Base-by-base conservation (phyloP, 371 early-diverging fungal genomes). In the Mortierella sp. region DNA sequence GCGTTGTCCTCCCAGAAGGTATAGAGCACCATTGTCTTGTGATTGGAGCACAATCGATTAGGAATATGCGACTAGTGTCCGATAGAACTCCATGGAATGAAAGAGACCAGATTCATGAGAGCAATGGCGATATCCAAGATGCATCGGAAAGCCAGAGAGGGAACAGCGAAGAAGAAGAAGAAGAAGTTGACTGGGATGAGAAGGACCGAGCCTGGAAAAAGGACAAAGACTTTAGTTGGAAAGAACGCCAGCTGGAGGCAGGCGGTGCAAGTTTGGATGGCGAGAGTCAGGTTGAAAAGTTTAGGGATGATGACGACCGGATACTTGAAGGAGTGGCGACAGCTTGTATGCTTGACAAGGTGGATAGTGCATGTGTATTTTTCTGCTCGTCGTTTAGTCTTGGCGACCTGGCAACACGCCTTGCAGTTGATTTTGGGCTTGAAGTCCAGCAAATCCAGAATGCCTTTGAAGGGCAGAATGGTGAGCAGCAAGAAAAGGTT, bases 271-370 rank as follows among this genome's bases (percentile, higher is more conserved):
- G 54, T 9, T 52, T 74, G 6, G 83, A 64, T 22, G 18, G 32
- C 14, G 66, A 68, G 24, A 35, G 22, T 0, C 63, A 67, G 12
- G 55, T 59, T 16, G 63, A 70, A 32, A 68, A 66, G 57, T 89
- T 91, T 64, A 84, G 77, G 20, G 91, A 91, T 60, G 78, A 85
- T n/a, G 90, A 93, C 58, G 91, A 93, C 58, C 76, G 83, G 22
- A 85, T 94, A 84, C 58, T 94, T n/a, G 91, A 90, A 55, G 86
- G 88, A 51, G 75, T 94, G 1, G 89, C 88, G 11, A 84, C 75
- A 4, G 76, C 91, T 6, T 85, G 86, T 30, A 84, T 86, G 24
- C 39, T 87, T 1, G 92, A 92, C 55, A 47, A 75, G 1, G 89
- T 91, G 5, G 55, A 78, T 9, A 80, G 86, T 24, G 93, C 88